A percentile compares a stretch with the other conserved stretches of the same genome.
Evolutionary conservation across 2,329 filamentous ascomycete genomes (phyloP).

Genomic region (Cercospora citrullina): DNA sequence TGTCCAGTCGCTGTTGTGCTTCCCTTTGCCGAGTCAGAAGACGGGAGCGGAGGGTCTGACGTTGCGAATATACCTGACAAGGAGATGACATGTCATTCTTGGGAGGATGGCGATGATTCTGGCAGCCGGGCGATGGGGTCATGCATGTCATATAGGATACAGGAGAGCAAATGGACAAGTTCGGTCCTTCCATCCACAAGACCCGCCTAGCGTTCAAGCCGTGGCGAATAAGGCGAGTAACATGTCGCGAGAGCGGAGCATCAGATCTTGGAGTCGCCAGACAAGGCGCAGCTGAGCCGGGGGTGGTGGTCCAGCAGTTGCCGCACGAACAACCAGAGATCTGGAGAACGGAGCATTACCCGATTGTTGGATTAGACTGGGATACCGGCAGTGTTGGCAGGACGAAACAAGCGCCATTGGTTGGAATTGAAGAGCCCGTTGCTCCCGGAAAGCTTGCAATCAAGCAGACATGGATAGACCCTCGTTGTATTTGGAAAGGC

Average conservation of each 20-base stretch:
- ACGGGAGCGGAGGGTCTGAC: not conserved
- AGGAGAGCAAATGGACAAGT: not conserved
- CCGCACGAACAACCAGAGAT: slow-evolving; percentile 2
- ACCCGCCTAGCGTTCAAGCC: not conserved
- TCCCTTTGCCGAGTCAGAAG: not conserved
- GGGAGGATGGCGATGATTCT: not conserved
- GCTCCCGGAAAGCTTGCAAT: not conserved
- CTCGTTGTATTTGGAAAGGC: not conserved
- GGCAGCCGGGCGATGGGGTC: slow-evolving; percentile 1
- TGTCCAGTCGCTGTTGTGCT: not conserved
- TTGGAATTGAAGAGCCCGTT: not conserved
- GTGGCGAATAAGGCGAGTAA: not conserved
- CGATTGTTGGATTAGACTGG: not conserved
- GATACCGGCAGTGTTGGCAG: not conserved
- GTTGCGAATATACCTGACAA: not conserved
- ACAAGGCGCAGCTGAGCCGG: not conserved
- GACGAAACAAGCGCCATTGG: not conserved
- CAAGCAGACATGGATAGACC: not conserved
- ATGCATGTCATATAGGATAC: slow-evolving; percentile 3
- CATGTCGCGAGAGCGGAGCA: not conserved
- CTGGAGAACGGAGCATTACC: not conserved
- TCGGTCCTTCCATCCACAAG: not conserved
- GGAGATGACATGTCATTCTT: not conserved
- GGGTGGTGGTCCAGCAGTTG: not conserved
- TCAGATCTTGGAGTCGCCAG: not conserved